phyloP scores from a whole-genome alignment of 306 rosid species.

The Cucurbita moschata region DNA sequence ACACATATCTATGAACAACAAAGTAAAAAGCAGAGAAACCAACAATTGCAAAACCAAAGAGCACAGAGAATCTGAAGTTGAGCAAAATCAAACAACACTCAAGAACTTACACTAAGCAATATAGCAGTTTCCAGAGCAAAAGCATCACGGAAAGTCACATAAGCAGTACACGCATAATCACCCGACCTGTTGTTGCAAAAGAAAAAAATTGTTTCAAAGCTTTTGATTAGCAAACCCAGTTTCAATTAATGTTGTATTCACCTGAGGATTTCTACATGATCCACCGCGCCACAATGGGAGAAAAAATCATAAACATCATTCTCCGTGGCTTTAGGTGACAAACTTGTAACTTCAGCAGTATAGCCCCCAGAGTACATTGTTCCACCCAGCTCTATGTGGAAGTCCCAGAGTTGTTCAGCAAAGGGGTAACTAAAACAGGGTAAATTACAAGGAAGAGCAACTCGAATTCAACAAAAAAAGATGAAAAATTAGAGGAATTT shows the following conservation, averaged over 20 bases:
- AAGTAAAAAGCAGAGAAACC: neutral
- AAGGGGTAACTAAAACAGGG: neutral
- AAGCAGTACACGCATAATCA: slow-evolving; percentile 49
- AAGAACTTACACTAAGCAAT: slow-evolving; percentile 57
- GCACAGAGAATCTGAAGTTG: neutral
- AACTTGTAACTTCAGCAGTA: too few species aligned
- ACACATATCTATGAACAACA: neutral
- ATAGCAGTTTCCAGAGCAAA: slow-evolving; percentile 85
- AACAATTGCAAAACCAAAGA: neutral
- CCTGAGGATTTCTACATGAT: slow-evolving; percentile 73
- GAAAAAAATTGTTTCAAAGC: neutral
- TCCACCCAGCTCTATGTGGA: slow-evolving; percentile 10
- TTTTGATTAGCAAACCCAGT: neutral
- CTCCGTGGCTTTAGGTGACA: too few species aligned
- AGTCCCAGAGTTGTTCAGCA: neutral
- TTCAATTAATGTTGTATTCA: neutral
- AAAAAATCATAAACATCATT: slow-evolving; percentile 58
- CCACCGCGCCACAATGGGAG: slow-evolving; percentile 58
- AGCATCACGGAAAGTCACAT: slow-evolving; percentile 75
- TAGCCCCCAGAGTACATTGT: slow-evolving; percentile 27
- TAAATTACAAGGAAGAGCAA: neutral
- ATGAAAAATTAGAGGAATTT: neutral
- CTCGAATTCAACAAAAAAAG: neutral
- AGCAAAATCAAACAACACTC: neutral
- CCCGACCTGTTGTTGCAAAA: slow-evolving; percentile 33